Conservation (phyloP, 2,329 filamentous ascomycete species). For the Xylaria sp. region DNA sequence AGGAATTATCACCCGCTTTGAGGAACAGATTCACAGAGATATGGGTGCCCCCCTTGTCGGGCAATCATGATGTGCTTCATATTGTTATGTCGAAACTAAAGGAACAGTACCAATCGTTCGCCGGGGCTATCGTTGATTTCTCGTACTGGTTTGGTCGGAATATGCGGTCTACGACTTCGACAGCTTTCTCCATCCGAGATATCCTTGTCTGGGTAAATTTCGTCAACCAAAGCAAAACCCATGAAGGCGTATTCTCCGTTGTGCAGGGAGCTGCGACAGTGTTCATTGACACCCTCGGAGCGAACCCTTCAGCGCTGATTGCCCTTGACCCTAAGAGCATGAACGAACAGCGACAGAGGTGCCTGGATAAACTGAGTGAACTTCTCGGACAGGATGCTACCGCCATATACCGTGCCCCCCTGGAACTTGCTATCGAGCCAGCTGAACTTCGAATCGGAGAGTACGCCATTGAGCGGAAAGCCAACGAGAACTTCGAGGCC, state of each 20-base stretch:
- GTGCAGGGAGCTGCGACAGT: slow-evolving; percentile 92
- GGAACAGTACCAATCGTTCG: slow-evolving; percentile 49
- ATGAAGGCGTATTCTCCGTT: slow-evolving; percentile 43
- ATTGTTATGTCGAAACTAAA: slow-evolving; percentile 76
- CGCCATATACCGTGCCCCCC: slow-evolving; percentile 58
- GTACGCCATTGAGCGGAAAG: slow-evolving; percentile 60
- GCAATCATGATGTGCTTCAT: slow-evolving; percentile 77
- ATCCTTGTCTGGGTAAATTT: slow-evolving; percentile 92
- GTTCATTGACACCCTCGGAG: slow-evolving; percentile 90
- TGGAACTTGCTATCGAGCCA: slow-evolving; percentile 52
- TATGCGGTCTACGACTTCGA: slow-evolving; percentile 69
- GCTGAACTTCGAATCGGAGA: slow-evolving; percentile 61
- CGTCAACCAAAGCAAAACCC: slow-evolving; percentile 60
- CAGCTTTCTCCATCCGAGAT: slow-evolving; percentile 84
- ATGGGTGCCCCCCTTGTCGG: slow-evolving; percentile 87
- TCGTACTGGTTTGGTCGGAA: slow-evolving; percentile 85
- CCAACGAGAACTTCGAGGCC: slow-evolving; percentile 45
- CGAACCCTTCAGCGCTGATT: slow-evolving; percentile 85
- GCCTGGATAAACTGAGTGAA: slow-evolving; percentile 64
- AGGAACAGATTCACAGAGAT: slow-evolving; percentile 98
- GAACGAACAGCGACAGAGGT: slow-evolving; percentile 63
- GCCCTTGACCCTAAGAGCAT: slow-evolving; percentile 66
- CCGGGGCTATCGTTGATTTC: slow-evolving; percentile 73
- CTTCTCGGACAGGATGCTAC: slow-evolving; percentile 60
- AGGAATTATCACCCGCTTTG: slow-evolving; percentile 89